Evolutionary conservation across 257 asterid genomes (phyloP).

Genomic region (Ehretia macrophylla): DNA sequence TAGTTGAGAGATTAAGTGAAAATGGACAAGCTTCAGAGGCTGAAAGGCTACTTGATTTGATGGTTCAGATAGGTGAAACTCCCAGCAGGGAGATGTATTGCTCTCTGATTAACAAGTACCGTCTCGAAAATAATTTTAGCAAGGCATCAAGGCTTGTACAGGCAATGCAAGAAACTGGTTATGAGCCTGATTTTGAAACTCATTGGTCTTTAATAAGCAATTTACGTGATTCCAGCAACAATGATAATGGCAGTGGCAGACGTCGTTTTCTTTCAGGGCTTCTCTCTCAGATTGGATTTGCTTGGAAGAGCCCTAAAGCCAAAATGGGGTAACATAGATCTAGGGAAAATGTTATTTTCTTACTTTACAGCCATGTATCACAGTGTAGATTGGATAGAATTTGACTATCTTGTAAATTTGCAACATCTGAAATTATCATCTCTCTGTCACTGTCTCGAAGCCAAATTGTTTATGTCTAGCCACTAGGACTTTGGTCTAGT

Average conservation of each 20-base stretch:
- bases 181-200: constrained; percentile 71
- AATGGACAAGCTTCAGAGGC: constrained; percentile 50
- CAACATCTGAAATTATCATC: background rate
- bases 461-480: too few species aligned
- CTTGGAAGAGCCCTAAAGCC: constrained; percentile 17
- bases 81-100: constrained; percentile 61
- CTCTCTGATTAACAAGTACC: constrained; percentile 40
- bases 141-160: constrained; percentile 53
- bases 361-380: too few species aligned
- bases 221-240: constrained; percentile 38
- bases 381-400: too few species aligned
- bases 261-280: constrained; percentile 58
- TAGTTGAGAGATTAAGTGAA: constrained; percentile 38
- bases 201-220: constrained; percentile 85
- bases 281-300: constrained; percentile 61
- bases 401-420: too few species aligned
- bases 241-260: constrained; percentile 18
- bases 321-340: background rate
- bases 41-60: constrained; percentile 44
- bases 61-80: constrained; percentile 52
- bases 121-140: constrained; percentile 34
- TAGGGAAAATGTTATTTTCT: too few species aligned
- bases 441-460: background rate
- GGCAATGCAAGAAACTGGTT: constrained; percentile 69
- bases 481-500: too few species aligned